These are phyloP conservation scores for Verticillium klebahnii DNA, from an alignment of 2,329 filamentous ascomycete species.

Conservation along the genomic window DNA sequence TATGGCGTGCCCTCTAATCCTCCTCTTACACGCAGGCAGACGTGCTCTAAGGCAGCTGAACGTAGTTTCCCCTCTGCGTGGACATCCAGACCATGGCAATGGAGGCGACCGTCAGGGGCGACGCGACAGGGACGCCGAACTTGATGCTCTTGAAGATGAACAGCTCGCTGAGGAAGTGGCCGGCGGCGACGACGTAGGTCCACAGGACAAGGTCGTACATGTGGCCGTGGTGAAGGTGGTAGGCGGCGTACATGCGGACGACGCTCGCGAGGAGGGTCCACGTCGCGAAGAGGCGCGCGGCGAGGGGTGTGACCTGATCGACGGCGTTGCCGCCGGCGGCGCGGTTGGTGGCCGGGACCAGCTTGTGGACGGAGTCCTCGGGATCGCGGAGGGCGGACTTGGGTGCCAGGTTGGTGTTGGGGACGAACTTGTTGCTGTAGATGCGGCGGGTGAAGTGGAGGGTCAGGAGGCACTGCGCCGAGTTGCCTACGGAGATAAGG, in stretches of 20 bases:
- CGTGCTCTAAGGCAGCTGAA: constrained; percentile 30
- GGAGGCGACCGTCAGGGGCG: constrained; percentile 49
- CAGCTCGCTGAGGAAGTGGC: constrained; percentile 79
- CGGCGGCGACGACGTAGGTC: constrained; percentile 74
- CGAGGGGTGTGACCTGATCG: constrained; percentile 68
- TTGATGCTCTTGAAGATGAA: constrained; percentile 71
- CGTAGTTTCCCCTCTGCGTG: constrained; percentile 66
- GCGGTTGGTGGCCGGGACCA: constrained; percentile 37
- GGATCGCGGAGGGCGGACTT: constrained; percentile 38
- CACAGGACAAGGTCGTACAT: constrained; percentile 78
- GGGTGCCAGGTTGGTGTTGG: constrained; percentile 40
- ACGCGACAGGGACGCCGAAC: constrained; percentile 51
- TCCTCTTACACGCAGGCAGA: not conserved
- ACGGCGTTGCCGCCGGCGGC: constrained; percentile 41
- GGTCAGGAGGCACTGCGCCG: constrained; percentile 76
- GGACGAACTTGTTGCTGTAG: constrained; percentile 65
- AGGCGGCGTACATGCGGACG: constrained; percentile 77
- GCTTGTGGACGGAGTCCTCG: constrained; percentile 49
- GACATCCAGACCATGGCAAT: constrained; percentile 57
- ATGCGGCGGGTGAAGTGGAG: constrained; percentile 80
- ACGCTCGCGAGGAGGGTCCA: constrained; percentile 79
- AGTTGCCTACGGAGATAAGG: constrained; percentile 77
- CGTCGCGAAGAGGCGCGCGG: constrained; percentile 76
- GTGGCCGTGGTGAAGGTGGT: constrained; percentile 67
- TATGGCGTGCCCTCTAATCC: not conserved